phyloP scores from a whole-genome alignment of 1,284 basidiomycete species.

The Butyriboletus pseudospeciosus region DNA sequence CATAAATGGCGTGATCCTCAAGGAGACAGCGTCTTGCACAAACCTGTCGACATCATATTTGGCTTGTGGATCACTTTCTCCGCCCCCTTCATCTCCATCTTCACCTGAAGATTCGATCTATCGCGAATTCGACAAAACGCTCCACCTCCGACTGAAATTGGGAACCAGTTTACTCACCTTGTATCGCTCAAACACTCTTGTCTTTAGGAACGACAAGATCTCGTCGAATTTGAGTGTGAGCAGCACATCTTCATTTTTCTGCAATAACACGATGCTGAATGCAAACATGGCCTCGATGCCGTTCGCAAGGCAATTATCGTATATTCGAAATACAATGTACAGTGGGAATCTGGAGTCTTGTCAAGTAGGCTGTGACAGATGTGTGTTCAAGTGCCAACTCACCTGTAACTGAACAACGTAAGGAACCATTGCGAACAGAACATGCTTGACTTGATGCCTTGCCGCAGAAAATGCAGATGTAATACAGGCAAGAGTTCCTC shows the following conservation, averaged over 20 bases:
- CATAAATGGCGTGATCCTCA: slow-evolving; percentile 89
- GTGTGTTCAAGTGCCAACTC: slow-evolving; percentile 23
- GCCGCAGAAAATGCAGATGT: slow-evolving; percentile 86
- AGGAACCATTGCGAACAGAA: slow-evolving; percentile 98
- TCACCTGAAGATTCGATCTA: slow-evolving; percentile 27
- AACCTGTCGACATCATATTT: slow-evolving; percentile 74
- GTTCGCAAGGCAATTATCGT: slow-evolving; percentile 92
- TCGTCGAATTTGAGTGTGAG: slow-evolving; percentile 84
- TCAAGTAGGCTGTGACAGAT: slow-evolving; percentile 5
- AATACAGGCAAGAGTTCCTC: slow-evolving; percentile 91
- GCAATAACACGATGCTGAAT: slow-evolving; percentile 84
- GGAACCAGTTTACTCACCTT: slow-evolving; percentile 39
- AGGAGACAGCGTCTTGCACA: slow-evolving; percentile 76
- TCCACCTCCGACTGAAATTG: background rate
- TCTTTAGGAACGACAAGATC: slow-evolving; percentile 78
- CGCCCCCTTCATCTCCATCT: slow-evolving; percentile 20
- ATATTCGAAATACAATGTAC: slow-evolving; percentile 91
- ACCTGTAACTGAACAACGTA: slow-evolving; percentile 94
- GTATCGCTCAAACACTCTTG: slow-evolving; percentile 79
- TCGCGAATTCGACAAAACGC: background rate
- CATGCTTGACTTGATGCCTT: slow-evolving; percentile 96
- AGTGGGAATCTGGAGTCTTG: slow-evolving; percentile 77
- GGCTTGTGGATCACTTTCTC: slow-evolving; percentile 27
- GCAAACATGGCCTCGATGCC: slow-evolving; percentile 97
- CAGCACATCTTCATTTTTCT: slow-evolving; percentile 81